phyloP scores from a whole-genome alignment of 345 rosid genomes.

The Salix arbutifolia region DNA sequence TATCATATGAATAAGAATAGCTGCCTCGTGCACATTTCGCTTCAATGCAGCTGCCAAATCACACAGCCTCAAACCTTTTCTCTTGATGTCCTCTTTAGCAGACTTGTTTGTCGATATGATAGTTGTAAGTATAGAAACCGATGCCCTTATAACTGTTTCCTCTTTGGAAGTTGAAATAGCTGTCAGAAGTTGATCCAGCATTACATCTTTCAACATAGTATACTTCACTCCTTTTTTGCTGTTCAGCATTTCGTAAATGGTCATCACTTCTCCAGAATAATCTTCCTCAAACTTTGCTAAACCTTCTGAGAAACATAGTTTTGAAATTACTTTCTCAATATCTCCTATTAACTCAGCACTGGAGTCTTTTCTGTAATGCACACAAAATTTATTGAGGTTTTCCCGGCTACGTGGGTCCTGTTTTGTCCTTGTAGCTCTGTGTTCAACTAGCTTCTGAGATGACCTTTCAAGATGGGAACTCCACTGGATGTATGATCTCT shows the following conservation, averaged over 20 bases:
- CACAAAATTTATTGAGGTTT: constrained; percentile 18
- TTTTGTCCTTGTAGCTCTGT: constrained; percentile 26
- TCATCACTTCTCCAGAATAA: constrained; percentile 54
- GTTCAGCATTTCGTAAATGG: constrained; percentile 61
- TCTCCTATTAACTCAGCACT: constrained; percentile 43
- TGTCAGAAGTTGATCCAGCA: constrained; percentile 61
- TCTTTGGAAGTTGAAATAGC: constrained; percentile 74
- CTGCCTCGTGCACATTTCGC: constrained; percentile 77
- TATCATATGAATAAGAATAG: constrained; percentile 63
- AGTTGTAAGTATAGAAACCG: constrained; percentile 56
- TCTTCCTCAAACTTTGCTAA: constrained; percentile 48
- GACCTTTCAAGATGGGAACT: neutral
- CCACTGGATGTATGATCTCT: constrained; percentile 14
- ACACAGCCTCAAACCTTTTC: constrained; percentile 53
- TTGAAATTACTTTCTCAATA: constrained; percentile 54
- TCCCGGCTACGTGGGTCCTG: constrained; percentile 18
- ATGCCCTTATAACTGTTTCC: constrained; percentile 60
- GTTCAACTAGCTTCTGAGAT: constrained; percentile 20
- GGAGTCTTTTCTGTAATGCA: constrained; percentile 24
- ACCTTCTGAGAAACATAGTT: constrained; percentile 45
- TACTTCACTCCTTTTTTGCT: constrained; percentile 57
- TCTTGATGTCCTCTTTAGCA: constrained; percentile 61
- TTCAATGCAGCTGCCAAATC: constrained; percentile 71
- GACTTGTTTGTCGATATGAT: constrained; percentile 54
- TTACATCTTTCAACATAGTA: constrained; percentile 57